Evolutionary conservation across 225 moss, liverwort and hornwort species (phyloP).

Genomic region (Ulota crispa): DNA sequence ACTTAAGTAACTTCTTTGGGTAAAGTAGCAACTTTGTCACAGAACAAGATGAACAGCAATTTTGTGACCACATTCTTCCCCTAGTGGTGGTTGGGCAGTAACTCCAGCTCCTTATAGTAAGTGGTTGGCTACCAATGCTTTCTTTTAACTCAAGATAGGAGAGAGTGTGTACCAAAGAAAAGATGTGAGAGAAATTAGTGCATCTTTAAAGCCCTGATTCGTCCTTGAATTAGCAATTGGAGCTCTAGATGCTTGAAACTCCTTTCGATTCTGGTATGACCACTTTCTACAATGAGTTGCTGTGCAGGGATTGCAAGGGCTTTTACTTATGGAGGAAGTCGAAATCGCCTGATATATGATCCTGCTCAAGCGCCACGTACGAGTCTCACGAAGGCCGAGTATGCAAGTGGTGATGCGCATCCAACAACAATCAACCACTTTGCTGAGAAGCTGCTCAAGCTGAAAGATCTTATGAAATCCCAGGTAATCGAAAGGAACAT

Average conservation of each 20-base stretch:
- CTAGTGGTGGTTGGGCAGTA: neutral
- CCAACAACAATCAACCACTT: conserved; percentile 94
- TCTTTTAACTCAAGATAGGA: neutral
- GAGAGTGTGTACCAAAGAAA: neutral
- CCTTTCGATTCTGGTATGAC: neutral
- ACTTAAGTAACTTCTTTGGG: no score
- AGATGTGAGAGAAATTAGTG: neutral
- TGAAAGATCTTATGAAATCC: conserved; percentile 86
- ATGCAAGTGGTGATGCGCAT: conserved; percentile 39
- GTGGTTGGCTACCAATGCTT: neutral
- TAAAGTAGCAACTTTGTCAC: no score
- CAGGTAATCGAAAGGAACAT: conserved; percentile 43
- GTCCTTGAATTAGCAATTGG: neutral
- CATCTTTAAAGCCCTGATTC: neutral
- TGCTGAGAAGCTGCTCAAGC: conserved; percentile 88
- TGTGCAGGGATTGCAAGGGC: conserved; percentile 74
- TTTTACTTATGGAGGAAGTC: conserved; percentile 86
- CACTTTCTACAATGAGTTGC: neutral
- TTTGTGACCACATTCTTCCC: no score
- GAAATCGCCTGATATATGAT: conserved; percentile 72
- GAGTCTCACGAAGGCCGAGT: conserved; percentile 68
- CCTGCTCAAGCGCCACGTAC: conserved; percentile 66
- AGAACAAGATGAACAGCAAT: no score
- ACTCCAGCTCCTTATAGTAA: neutral
- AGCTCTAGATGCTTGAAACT: neutral